Evolutionary conservation across 495 filamentous ascomycete genomes (phyloP).

Genomic region (Aspergillus mulundensis): DNA sequence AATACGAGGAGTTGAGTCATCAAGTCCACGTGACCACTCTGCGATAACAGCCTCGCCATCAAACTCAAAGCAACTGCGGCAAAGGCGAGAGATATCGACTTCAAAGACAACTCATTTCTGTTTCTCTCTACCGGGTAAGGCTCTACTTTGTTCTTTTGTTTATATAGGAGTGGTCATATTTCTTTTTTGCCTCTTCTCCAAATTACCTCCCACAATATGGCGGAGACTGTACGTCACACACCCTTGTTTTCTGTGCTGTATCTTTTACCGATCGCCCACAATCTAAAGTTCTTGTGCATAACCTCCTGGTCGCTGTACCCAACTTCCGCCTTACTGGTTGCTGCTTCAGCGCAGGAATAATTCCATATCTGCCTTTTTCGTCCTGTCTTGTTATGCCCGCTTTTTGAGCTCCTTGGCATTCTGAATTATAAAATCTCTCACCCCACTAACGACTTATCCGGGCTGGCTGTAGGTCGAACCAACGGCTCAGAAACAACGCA

Average conservation of each 20-base stretch:
- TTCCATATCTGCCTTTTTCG: neutral
- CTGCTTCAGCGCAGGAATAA: neutral
- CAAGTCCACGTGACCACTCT: slow-evolving; percentile 13
- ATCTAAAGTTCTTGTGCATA: slow-evolving; percentile 31
- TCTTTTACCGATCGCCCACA: slow-evolving; percentile 41
- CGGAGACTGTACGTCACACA: slow-evolving; percentile 52
- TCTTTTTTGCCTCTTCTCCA: neutral
- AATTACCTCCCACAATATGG: slow-evolving; percentile 26
- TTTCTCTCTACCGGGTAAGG: slow-evolving; percentile 7
- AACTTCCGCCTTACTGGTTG: neutral
- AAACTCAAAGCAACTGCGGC: slow-evolving; percentile 12
- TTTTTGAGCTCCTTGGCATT: slow-evolving; percentile 9
- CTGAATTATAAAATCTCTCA: slow-evolving; percentile 3
- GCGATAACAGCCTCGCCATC: slow-evolving; percentile 38
- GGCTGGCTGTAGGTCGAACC: slow-evolving; percentile 26
- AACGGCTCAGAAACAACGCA: slow-evolving; percentile 55
- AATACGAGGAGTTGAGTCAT: slow-evolving; percentile 13
- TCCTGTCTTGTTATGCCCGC: neutral
- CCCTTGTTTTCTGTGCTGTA: slow-evolving; percentile 33
- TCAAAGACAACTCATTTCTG: neutral
- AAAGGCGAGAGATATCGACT: slow-evolving; percentile 9
- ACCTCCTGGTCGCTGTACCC: slow-evolving; percentile 19
- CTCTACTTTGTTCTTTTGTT: neutral
- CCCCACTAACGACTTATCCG: slow-evolving; percentile 18
- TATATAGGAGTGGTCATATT: neutral